Evolutionary conservation across 352 stramenopile genomes (phyloP), one percentile per base, ranked within the genome.

Genomic region (Elongisporangium prolatum): DNA sequence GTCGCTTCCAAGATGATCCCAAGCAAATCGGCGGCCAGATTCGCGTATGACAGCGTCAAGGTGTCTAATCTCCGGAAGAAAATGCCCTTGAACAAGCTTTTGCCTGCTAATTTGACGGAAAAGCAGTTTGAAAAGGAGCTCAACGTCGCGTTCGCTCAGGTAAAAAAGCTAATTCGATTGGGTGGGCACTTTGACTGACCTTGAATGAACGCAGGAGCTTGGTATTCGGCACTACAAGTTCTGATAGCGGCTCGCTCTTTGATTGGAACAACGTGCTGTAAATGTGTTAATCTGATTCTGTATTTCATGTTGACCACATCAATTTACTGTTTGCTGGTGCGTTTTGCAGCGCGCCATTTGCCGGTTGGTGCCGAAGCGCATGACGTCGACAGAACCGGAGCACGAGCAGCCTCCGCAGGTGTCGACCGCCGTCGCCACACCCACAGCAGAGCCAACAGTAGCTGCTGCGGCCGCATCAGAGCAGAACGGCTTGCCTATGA

Each of bases 111-210:
- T 10, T 16, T 57, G 18, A 64, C 60, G 0, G 77, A 84, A 11
- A 72, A 72, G 20, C 71, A 87, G n/a, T 58, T 85, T n/a, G 84
- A 93, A 61, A 86, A 79, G 44, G 75, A 88, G 54, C 57, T 89
- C 47, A 93, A 93, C 44, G 62, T 75, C 24, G 75, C 70, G 17
- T 85, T 93, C 54, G 75, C 72, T 9, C 55, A 77, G 69, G 74
- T 79, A 40, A 9, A 8, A 40, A 40, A 8, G 9, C 5, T 40
- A 9, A 14, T 6, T 8, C 5, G 4, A 13, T 40, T 13, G 28
- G 4, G 14, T 40, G 4, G 28, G 14, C 28, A 40, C 14, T 14
- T 40, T 13, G 28, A 40, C 9, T 40, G 28, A 40, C 8, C 28
- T 14, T 40, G 28, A 14, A 40, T 13, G 28, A 1, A 13, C 2